Base-by-base conservation (phyloP, 257 asterid genomes). In the Salvia splendens region DNA sequence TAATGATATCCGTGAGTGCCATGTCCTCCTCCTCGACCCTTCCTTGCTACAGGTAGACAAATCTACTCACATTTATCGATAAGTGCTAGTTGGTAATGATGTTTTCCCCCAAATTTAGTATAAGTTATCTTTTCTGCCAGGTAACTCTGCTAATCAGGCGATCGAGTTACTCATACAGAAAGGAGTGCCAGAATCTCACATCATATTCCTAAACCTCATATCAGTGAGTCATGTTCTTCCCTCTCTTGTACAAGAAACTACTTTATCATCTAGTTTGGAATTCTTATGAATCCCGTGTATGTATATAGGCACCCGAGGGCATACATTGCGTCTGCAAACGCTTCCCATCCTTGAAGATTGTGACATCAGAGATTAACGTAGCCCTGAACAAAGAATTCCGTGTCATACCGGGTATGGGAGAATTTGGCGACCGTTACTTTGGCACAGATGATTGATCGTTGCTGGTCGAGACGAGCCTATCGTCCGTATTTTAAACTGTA, bases 101-200 rank as follows among this genome's bases (percentile, higher is more conserved):
- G 16, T 48, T 12, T 72, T 14, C 6, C 4, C 49, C 52, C 28
- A 55, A 68, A 30, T 58, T 14, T 42, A 12, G 12, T 33, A 4
- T n/a, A 38, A 4, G 2, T 15, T 58, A 51, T 50, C 17, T 69
- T 49, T n/a, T 75, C 45, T 46, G 47, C 73, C 77, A 94, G 99
- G 98, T 62, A 94, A 94, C 82, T 94, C 99, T 68, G 99, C 99
- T 61, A 94, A 94, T 73, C 98, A 94, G 83, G 98, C 99, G 64
- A 94, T 94, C 68, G 96, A 91, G 78, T 77, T 91, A 54, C 91
- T 94, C 73, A 75, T 94, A 73, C 96, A 79, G 82, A 94, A 94
- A 82, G 98, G 99, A 70, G 99, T 94, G 70, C 99, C 99, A 35
- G 99, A 94, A 78, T 83, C 96, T 20, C 95, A 88, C 85, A 94